Conservation (phyloP, 1,284 basidiomycete genomes). For the Melampsora larici-populina region DNA sequence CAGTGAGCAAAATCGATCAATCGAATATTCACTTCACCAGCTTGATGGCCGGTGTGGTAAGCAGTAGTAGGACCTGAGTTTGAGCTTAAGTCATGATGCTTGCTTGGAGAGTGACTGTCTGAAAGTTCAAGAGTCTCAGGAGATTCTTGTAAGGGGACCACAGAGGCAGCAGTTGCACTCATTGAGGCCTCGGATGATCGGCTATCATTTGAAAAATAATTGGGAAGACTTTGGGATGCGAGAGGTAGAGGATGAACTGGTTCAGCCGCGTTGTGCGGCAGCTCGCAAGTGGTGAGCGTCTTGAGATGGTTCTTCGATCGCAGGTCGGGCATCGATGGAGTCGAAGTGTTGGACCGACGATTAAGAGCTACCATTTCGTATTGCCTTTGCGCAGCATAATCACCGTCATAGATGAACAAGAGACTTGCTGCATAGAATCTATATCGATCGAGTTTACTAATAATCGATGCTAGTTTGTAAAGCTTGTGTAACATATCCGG, state of each 20-base stretch:
- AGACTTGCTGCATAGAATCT: conserved; percentile 97
- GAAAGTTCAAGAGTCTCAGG: neutral
- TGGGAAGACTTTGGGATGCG: no score
- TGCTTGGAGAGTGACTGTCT: conserved; percentile 44
- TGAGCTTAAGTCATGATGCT: conserved; percentile 62
- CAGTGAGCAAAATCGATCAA: conserved; percentile 99
- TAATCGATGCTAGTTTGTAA: conserved; percentile 86
- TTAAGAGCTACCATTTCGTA: conserved; percentile 42
- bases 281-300: conserved; percentile 15
- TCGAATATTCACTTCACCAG: conserved; percentile 86
- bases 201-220: conserved; percentile 7
- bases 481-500: conserved; percentile 86
- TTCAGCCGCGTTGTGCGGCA: neutral
- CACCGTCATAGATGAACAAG: conserved; percentile 96
- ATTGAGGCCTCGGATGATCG: neutral
- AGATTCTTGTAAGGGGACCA: neutral
- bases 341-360: conserved; percentile 37
- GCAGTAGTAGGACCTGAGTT: conserved; percentile 59
- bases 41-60: conserved; percentile 57
- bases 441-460: conserved; percentile 81
- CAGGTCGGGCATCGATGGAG: conserved; percentile 26
- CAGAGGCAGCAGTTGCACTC: conserved; percentile 22
- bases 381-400: conserved; percentile 56
- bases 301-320: conserved; percentile 38
- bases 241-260: no score